Evolutionary conservation across 176 grass and related monocot species (phyloP).

Genomic region (Ensete glaucum): DNA sequence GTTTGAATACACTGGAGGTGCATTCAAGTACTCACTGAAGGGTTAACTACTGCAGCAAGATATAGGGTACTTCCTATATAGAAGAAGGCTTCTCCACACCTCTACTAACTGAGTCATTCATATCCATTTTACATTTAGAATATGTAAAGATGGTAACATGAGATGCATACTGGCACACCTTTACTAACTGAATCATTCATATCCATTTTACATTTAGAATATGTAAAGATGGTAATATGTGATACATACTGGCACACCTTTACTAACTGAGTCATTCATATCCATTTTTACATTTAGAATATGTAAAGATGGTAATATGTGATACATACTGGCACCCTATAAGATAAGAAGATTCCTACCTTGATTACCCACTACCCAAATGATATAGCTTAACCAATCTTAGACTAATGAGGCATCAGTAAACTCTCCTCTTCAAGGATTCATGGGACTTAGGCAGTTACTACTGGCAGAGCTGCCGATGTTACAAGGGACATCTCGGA

Average conservation of each 20-base stretch:
- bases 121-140: neutral
- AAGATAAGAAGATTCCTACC: neutral
- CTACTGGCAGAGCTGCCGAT: conserved; percentile 49
- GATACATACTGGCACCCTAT: neutral
- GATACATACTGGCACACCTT: neutral
- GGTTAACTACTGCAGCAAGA: neutral
- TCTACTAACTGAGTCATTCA: neutral
- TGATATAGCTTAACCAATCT: neutral
- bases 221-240: neutral
- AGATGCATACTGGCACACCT: too few species aligned
- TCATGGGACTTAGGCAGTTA: conserved; percentile 34
- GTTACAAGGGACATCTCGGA: conserved; percentile 36
- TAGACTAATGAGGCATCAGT: neutral
- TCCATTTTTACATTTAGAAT: neutral
- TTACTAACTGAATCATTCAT: neutral
- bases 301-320: neutral
- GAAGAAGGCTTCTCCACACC: neutral
- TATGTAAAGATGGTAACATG: neutral
- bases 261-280: neutral
- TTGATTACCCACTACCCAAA: neutral
- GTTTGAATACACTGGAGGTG: neutral
- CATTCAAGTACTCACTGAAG: neutral
- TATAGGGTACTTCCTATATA: neutral
- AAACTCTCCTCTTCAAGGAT: conserved; percentile 6
- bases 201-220: neutral